Base-by-base conservation (phyloP, 108 stramenopile species). In the Fistulifera pelliculosa region DNA sequence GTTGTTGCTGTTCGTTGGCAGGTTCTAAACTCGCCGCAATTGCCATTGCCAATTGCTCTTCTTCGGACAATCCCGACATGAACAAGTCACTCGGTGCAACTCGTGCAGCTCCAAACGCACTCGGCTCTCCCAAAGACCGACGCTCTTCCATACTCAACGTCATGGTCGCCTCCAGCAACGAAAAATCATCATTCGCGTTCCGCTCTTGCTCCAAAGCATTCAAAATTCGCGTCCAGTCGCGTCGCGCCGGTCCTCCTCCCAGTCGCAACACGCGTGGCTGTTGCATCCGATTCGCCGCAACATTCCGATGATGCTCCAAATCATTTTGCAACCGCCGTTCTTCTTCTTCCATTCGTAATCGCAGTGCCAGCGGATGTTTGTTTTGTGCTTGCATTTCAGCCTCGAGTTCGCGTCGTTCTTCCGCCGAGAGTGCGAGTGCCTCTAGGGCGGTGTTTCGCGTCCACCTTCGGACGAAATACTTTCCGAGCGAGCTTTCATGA, bases 21-120 rank as follows among this genome's bases (percentile, higher is more conserved):
- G 74, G 81, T 57, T 64, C 66, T 66, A 88, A 66, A 68, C 77
- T 80, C 27, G 83, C 70, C 24, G 82, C 82, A 69, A 88, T 88
- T n/a, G 87, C 87, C 82, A 88, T 83, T 41, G 80, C 77, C 27
- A 88, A 43, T 56, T 88, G 87, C 47, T 88, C 78, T 39, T 84
- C 87, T 71, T 88, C 87, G 10, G 80, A 71, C 27, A 88, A 61
- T 15, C 81, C 81, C 53, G 75, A 66, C 78, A 82, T 69, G 55
- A 82, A 45, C 44, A 45, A 45, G 11, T 19, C 26, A 18, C 19
- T 14, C 41, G 12, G n/a, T n/a, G n/a, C n/a, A n/a, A n/a, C n/a
- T n/a, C n/a, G n/a, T n/a, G n/a, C n/a, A n/a, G n/a, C n/a, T n/a
- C n/a, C n/a, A n/a, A n/a, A 47, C 38, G 40, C 39, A 42, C 51